Base-by-base conservation (phyloP, 495 filamentous ascomycete genomes). In the Hypoxylon cercidicola region DNA sequence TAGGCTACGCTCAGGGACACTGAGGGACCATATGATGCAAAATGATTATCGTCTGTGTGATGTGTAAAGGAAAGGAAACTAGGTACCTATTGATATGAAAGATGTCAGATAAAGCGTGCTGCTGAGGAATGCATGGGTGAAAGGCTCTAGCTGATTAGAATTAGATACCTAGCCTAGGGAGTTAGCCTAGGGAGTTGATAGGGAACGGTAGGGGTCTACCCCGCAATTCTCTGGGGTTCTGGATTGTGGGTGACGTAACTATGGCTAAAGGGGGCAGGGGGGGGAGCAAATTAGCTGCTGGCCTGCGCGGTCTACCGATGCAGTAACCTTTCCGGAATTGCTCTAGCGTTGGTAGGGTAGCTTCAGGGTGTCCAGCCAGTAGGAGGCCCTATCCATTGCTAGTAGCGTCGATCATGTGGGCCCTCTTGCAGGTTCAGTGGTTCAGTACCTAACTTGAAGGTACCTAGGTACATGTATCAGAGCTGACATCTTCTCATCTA, bases 181-280 rank as follows among this genome's bases (percentile, higher is more conserved):
- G n/a, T n/a, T n/a, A n/a, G n/a, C n/a, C n/a, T n/a, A n/a, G n/a
- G n/a, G n/a, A n/a, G n/a, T n/a, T n/a, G n/a, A n/a, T n/a, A n/a
- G n/a, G n/a, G n/a, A n/a, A n/a, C n/a, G 48, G 60, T 55, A 64
- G 53, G 60, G 48, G 30, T 60, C 65, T 65, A 69, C 66, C 66
- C 66, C 66, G 66, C 66, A 65, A 69, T 57, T 61, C 52, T 18
- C 45, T 47, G 18, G 15, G 16, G 66, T 50, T 57, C 61, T 58
- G 56, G 55, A 69, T 48, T 60, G 47, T 30, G 32, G 55, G 61
- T 69, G 66, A 69, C 66, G 66, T 69, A 69, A 37, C 20, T 37
- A 41, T 39, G 28, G 37, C 37, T 51, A 34, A 21, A 4, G 12
- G n/a, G n/a, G 16, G 13, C n/a, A 16, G 39, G 39, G 39, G 39